Evolutionary conservation across 441 rosid genomes (phyloP), one percentile per base, ranked within the genome.

Genomic region (Capsella rubella): DNA sequence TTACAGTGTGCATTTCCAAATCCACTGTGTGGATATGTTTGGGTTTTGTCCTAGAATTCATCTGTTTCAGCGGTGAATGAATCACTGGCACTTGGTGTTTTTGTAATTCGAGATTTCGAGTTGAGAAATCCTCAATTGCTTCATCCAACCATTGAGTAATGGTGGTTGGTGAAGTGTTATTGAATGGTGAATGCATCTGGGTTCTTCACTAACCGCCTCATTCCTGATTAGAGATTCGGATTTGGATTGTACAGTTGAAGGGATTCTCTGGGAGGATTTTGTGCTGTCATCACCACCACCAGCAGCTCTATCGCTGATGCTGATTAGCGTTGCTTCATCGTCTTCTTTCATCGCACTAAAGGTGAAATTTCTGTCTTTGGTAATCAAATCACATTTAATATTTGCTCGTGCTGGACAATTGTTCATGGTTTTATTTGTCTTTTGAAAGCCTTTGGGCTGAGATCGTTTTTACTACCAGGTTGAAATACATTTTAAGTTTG

Each of bases 141-240:
- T 45, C 16, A 58, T 47, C 29, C 6, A 71, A 74, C n/a, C 57
- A 50, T 51, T 54, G 47, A 51, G 4, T 60, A 13, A 28, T 39
- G 61, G 11, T 47, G 63, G 54, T 32, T 60, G 40, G 15, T 69
- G 66, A 10, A 56, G 21, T 59, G 40, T 51, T 67, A 49, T 37
- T 8, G 52, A 77, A 74, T 89, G 91, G 92, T 89, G 43, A 87
- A 80, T 82, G 85, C 89, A 74, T 84, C 82, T 77, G 87, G 88
- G 66, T 77, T 87, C 50, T 75, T 82, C 35, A 80, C 81, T 6
- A 6, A 65, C 21, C 52, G 40, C 82, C 72, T 84, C 94, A 49
- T 81, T 82, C 80, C 82, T 78, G 13, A 45, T 72, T 14, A 78
- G 80, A 58, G 58, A 81, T 76, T 76, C 63, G 72, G 85, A 85